Conservation (phyloP, 768 basidiomycete genomes). For the Leccinum boreale region DNA sequence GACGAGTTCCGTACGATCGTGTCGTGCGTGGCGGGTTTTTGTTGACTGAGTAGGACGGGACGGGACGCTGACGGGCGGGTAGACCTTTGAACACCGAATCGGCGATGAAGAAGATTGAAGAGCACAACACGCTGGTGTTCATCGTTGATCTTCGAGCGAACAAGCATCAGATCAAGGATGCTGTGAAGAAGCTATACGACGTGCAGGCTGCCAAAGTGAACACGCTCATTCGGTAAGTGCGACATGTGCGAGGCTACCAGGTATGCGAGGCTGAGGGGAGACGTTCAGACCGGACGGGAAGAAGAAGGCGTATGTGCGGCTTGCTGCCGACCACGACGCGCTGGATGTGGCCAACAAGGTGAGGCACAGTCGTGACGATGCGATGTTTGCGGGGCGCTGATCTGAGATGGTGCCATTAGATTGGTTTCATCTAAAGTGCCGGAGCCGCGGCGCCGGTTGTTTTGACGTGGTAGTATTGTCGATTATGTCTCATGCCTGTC, state of each 20-base stretch:
- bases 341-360: conserved; percentile 98
- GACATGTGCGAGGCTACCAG: background rate
- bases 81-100: conserved; percentile 93
- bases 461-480: background rate
- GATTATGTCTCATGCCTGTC: background rate
- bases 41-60: background rate
- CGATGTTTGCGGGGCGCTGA: background rate
- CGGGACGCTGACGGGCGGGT: conserved; percentile 1
- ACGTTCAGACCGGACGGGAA: conserved; percentile 83
- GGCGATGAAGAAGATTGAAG: conserved; percentile 99
- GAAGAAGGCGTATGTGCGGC: conserved; percentile 98
- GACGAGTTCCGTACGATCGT: conserved; percentile 95
- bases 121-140: conserved; percentile 99
- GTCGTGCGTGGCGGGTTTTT: conserved; percentile 51
- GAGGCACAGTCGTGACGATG: conserved; percentile 8
- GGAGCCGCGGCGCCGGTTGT: background rate
- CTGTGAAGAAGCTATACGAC: conserved; percentile 98
- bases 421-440: conserved; percentile 76
- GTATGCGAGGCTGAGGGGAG: background rate
- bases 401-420: conserved; percentile 41
- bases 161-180: conserved; percentile 99
- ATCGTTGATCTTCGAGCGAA: conserved; percentile 93
- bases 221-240: conserved; percentile 89
- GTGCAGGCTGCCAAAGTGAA: conserved; percentile 95
- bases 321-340: conserved; percentile 95